These are phyloP conservation scores for Pichia phayaonensis DNA, from an alignment of 805 yeast genomes.

Conservation along the genomic window DNA sequence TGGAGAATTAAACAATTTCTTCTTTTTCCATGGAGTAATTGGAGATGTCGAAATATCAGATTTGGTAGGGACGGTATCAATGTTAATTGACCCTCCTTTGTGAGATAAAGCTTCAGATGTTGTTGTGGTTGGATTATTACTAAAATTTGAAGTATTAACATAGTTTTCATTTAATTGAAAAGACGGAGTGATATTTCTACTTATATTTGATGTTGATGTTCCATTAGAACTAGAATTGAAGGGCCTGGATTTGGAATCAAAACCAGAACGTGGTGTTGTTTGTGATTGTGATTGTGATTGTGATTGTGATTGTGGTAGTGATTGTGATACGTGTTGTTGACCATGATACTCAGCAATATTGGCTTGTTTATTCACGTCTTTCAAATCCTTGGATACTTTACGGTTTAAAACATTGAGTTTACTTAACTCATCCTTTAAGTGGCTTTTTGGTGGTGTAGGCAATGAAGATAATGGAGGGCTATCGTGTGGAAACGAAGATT, in stretches of 20 bases:
- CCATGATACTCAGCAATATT: background rate
- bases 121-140: background rate
- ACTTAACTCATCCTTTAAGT: background rate
- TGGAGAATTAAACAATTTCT: slow-evolving; percentile 65
- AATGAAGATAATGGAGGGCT: slow-evolving; percentile 4
- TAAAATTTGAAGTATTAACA: background rate
- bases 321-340: background rate
- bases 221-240: background rate
- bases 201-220: background rate
- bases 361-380: background rate
- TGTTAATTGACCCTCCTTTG: background rate
- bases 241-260: background rate
- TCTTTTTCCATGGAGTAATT: slow-evolving; percentile 57
- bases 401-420: background rate
- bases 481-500: background rate
- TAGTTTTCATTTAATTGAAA: background rate
- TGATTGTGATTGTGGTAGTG: background rate
- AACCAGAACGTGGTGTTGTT: background rate
- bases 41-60: background rate
- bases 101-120: background rate
- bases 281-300: background rate
- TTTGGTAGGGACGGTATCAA: background rate
- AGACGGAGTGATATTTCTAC: background rate
- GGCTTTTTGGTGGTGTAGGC: slow-evolving; percentile 5
- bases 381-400: background rate